phyloP scores from a whole-genome alignment of 495 filamentous ascomycete species.

The Podospora pseudocomata region DNA sequence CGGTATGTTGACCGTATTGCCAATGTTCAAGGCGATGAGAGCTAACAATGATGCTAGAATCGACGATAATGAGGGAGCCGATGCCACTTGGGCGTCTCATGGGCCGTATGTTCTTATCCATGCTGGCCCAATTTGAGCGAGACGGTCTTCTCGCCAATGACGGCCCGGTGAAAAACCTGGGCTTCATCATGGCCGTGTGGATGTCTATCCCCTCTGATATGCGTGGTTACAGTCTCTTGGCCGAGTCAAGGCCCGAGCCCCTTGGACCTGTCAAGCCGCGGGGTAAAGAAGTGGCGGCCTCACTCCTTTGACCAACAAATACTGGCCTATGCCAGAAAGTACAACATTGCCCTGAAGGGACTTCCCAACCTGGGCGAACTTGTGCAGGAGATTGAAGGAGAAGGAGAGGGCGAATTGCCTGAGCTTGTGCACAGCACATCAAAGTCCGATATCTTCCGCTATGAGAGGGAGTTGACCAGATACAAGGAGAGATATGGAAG shows the following conservation, averaged over 20 bases:
- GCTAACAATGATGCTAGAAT: conserved; percentile 15
- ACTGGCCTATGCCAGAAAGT: conserved; percentile 25
- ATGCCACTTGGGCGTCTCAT: conserved; percentile 23
- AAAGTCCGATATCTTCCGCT: conserved; percentile 22
- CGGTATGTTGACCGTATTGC: background rate
- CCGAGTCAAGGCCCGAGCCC: conserved; percentile 6
- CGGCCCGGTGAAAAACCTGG: conserved; percentile 31
- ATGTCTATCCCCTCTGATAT: conserved; percentile 17
- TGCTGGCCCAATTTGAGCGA: conserved; percentile 35
- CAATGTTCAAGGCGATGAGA: background rate
- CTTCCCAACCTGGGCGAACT: conserved; percentile 30
- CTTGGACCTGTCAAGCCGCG: conserved; percentile 20
- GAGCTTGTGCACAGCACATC: conserved; percentile 11
- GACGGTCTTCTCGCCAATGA: conserved; percentile 26
- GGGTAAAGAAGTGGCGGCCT: conserved; percentile 25
- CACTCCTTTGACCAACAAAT: conserved; percentile 19
- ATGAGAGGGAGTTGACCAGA: conserved; percentile 16
- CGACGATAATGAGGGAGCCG: conserved; percentile 28
- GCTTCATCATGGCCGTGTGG: conserved; percentile 36
- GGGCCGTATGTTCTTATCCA: conserved; percentile 37
- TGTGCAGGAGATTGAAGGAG: conserved; percentile 15
- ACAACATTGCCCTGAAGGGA: conserved; percentile 24
- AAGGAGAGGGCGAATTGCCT: conserved; percentile 24
- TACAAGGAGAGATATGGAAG: conserved; percentile 15
- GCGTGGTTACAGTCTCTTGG: conserved; percentile 12